phyloP scores from a whole-genome alignment of 2,329 filamentous ascomycete genomes.

The Epichloe glyceriae region DNA sequence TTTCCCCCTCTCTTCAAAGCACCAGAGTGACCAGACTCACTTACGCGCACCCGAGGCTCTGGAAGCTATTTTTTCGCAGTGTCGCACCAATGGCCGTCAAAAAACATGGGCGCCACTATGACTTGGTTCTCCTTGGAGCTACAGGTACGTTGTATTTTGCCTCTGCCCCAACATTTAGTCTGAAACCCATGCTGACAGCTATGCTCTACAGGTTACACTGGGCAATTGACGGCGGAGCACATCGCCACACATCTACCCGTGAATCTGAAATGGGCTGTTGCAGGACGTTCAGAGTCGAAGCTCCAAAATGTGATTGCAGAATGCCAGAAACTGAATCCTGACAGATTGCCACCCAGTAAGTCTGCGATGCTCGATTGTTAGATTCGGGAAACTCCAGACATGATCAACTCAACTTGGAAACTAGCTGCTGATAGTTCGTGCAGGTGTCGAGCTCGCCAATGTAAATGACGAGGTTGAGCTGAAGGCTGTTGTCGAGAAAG shows the following conservation, averaged over 20 bases:
- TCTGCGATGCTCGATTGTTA: neutral
- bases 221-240: constrained; percentile 62
- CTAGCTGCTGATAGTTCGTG: neutral
- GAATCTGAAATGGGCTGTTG: constrained; percentile 75
- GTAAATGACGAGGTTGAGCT: constrained; percentile 34
- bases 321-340: constrained; percentile 51
- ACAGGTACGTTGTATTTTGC: constrained; percentile 28
- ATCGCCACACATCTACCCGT: constrained; percentile 59
- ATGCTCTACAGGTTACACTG: constrained; percentile 57
- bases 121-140: constrained; percentile 44
- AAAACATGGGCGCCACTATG: constrained; percentile 40
- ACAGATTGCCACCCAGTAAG: constrained; percentile 58
- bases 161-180: constrained; percentile 6
- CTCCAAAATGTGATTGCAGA: constrained; percentile 55
- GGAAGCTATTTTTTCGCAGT: neutral
- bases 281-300: constrained; percentile 68
- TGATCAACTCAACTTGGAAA: neutral
- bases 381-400: neutral
- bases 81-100: constrained; percentile 29
- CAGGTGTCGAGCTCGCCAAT: constrained; percentile 40
- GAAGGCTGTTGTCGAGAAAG: constrained; percentile 38
- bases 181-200: neutral
- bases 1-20: neutral
- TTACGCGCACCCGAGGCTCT: neutral
- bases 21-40: neutral